These are phyloP conservation scores for Solanum appendiculatum DNA, from an alignment of 257 asterid species.

Conservation along the genomic window DNA sequence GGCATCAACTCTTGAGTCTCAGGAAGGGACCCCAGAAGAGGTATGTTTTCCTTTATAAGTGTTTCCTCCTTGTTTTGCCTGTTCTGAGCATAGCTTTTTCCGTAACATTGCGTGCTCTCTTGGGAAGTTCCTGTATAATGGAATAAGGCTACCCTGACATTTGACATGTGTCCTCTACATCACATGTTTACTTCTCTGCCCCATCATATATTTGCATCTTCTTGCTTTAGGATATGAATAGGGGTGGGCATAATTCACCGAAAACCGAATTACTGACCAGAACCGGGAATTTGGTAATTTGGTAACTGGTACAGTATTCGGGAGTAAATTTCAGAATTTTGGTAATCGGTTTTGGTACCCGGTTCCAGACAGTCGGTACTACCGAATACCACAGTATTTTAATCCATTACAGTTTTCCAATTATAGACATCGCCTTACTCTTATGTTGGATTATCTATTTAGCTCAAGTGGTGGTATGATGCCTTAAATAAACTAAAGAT, in stretches of 20 bases:
- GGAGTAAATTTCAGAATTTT: not conserved
- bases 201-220: not conserved
- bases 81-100: not conserved
- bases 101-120: not conserved
- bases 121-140: not conserved
- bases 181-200: not conserved
- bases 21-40: constrained; percentile 80
- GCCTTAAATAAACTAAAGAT: not conserved
- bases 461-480: not conserved
- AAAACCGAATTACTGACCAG: not conserved
- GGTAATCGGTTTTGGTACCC: not conserved
- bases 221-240: not conserved
- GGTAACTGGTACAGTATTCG: not conserved
- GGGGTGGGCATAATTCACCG: not conserved
- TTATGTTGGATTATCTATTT: not conserved
- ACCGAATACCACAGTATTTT: not conserved
- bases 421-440: not conserved
- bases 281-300: not conserved
- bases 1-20: constrained; percentile 69
- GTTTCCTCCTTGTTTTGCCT: not conserved
- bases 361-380: not conserved
- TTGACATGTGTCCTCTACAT: not conserved
- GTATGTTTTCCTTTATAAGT: constrained; percentile 21
- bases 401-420: not conserved
- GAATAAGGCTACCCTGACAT: not conserved